Conservation (phyloP, 225 moss, liverwort and hornwort species). For the Bryoerythrophyllum caledonicum region DNA sequence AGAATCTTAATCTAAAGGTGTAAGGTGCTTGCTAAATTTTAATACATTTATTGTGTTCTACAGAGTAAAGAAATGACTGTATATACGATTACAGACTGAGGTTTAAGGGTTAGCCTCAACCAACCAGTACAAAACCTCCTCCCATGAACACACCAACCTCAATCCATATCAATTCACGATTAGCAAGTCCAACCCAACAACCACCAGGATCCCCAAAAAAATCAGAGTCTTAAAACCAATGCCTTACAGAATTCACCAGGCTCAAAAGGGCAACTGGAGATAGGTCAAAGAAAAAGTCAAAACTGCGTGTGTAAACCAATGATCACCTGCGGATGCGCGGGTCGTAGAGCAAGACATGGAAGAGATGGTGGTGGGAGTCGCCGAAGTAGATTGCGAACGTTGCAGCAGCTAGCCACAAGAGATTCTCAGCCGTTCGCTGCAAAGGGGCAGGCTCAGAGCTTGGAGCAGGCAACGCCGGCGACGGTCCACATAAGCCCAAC, state of each 20-base stretch:
- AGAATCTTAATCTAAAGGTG: no score
- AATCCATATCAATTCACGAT: neutral
- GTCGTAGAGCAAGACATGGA: constrained; percentile 66
- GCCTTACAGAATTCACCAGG: no score
- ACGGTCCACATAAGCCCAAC: constrained; percentile 40
- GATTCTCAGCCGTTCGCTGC: constrained; percentile 77
- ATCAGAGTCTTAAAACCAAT: no score
- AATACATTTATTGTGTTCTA: no score
- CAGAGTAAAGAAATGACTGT: no score
- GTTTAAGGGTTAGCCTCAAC: constrained; percentile 5
- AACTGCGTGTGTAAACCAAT: neutral
- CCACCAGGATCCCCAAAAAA: no score
- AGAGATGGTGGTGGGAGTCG: constrained; percentile 75
- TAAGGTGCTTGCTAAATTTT: no score
- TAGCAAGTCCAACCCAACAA: neutral
- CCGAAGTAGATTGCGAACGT: constrained; percentile 82
- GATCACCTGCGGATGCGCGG: constrained; percentile 68
- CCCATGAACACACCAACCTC: constrained; percentile 1
- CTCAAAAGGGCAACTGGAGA: no score
- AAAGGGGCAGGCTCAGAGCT: constrained; percentile 44
- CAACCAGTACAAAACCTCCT: neutral
- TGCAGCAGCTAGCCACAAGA: constrained; percentile 78
- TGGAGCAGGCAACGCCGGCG: constrained; percentile 25
- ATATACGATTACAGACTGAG: no score
- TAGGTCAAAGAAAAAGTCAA: neutral